Percentiles rank a stretch among this genome's conserved stretches.
These are phyloP conservation scores for Sherardia arvensis DNA, from an alignment of 257 asterid genomes.

Conservation along the genomic window DNA sequence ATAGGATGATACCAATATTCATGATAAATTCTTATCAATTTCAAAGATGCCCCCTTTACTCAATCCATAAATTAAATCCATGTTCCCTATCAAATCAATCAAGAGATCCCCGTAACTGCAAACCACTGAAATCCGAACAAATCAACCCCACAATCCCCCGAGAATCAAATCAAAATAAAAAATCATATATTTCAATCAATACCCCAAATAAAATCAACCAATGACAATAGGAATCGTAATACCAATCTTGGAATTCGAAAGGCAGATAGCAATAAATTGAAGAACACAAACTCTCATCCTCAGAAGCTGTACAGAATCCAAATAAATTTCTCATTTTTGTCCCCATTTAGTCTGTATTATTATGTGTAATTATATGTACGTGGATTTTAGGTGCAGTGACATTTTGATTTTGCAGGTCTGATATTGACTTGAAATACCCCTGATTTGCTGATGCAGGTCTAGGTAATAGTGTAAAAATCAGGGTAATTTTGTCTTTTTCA, in stretches of 20 bases:
- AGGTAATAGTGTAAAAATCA: too few relatives aligned
- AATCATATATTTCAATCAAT: not conserved
- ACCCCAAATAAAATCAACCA: not conserved
- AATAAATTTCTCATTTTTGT: not conserved
- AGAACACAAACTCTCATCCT: not conserved
- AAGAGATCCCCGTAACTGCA: not conserved
- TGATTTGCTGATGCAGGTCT: too few relatives aligned
- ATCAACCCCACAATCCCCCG: not conserved
- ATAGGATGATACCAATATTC: not conserved
- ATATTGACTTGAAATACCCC: too few relatives aligned
- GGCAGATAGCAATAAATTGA: too few relatives aligned
- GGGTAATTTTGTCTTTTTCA: too few relatives aligned
- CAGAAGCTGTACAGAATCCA: not conserved
- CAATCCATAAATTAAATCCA: not conserved
- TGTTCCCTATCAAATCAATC: not conserved
- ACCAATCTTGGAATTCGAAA: slow-evolving; percentile 7
- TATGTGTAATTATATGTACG: too few relatives aligned
- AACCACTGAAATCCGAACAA: too few relatives aligned
- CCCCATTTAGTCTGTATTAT: too few relatives aligned
- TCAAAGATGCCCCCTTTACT: not conserved
- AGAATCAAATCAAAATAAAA: not conserved
- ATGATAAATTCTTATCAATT: not conserved
- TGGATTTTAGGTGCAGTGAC: too few relatives aligned
- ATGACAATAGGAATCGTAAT: not conserved
- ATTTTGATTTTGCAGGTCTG: too few relatives aligned